These are phyloP conservation scores for Heliamphora exappendiculata DNA, from an alignment of 148 eudicot species.

Conservation along the genomic window DNA sequence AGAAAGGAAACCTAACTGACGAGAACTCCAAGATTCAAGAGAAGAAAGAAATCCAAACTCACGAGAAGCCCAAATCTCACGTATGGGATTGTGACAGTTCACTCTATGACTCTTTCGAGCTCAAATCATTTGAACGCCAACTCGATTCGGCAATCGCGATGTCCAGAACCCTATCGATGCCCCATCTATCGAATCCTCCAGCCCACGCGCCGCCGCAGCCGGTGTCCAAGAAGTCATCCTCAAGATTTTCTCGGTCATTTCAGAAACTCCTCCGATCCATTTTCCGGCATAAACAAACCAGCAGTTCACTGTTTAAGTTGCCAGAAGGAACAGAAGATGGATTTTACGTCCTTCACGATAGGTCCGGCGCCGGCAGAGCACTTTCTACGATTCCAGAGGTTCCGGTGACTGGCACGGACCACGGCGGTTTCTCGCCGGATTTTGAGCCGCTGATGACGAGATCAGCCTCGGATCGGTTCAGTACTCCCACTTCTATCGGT, in stretches of 20 bases:
- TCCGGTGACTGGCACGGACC: constrained; percentile 26
- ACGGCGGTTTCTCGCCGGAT: constrained; percentile 36
- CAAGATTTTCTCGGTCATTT: constrained; percentile 24
- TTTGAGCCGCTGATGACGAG: constrained; percentile 33
- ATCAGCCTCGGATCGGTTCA: constrained; percentile 51
- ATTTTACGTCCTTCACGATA: constrained; percentile 29
- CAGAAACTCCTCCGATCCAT: constrained; percentile 57
- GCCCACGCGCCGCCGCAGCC: constrained; percentile 13
- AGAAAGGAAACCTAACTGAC: too few species aligned
- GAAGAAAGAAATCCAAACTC: too few species aligned
- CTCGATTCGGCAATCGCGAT: constrained; percentile 67
- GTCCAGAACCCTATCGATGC: constrained; percentile 78
- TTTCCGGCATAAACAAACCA: constrained; percentile 28
- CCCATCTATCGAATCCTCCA: constrained; percentile 47
- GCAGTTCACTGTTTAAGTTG: constrained; percentile 3
- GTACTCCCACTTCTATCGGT: constrained; percentile 31
- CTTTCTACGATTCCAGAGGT: constrained; percentile 63
- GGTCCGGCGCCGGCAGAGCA: constrained; percentile 27
- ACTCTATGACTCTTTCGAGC: constrained; percentile 83
- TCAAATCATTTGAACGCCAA: constrained; percentile 53
- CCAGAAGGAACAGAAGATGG: constrained; percentile 16
- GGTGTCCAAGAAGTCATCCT: constrained; percentile 23
- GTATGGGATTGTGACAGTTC: constrained; percentile 83
- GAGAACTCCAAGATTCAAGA: neutral
- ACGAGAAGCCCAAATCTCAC: neutral